Conservation (phyloP, 2,329 filamentous ascomycete genomes). For the Aspergillus felis region DNA sequence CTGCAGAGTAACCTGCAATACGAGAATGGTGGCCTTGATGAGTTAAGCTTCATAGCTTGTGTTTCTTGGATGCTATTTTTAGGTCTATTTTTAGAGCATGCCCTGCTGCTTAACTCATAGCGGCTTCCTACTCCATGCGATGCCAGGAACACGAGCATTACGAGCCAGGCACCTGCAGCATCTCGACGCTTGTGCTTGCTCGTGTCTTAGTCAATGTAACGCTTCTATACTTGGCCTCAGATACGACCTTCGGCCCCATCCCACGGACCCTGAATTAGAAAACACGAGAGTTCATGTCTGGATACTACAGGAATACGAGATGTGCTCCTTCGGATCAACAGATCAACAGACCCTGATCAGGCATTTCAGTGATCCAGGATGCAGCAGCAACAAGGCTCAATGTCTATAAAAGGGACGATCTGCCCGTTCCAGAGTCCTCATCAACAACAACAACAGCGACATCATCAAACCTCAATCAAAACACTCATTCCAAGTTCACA, state of each 20-base stretch:
- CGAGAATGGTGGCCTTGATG: not conserved
- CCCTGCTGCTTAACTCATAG: not conserved
- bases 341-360: not conserved
- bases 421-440: not conserved
- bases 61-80: not conserved
- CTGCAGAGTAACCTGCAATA: not conserved
- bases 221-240: not conserved
- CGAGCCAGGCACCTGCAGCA: not conserved
- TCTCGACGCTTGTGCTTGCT: too few relatives aligned
- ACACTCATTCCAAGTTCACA: not conserved
- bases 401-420: not conserved
- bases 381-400: not conserved
- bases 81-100: not conserved
- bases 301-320: not conserved
- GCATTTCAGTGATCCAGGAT: not conserved
- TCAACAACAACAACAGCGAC: not conserved
- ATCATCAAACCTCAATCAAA: not conserved
- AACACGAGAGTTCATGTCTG: not conserved
- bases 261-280: not conserved
- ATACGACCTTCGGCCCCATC: not conserved
- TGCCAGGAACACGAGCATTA: not conserved
- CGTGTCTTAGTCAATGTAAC: not conserved
- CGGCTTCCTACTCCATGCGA: not conserved
- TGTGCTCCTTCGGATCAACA: not conserved
- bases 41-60: not conserved